These are phyloP conservation scores for Fragaria vesca DNA, from an alignment of 306 rosid species.

Conservation along the genomic window DNA sequence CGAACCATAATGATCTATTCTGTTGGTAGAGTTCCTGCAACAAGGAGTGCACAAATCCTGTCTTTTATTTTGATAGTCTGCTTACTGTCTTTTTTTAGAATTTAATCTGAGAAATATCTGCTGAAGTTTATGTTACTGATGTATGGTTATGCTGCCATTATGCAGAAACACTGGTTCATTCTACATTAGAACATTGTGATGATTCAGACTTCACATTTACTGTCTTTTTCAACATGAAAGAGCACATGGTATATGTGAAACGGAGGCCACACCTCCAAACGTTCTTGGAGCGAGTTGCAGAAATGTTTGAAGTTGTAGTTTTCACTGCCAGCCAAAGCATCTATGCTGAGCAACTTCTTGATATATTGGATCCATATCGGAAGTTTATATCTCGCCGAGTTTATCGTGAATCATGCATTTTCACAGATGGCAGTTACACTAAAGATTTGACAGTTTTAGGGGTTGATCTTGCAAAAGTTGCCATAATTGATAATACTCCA, in stretches of 20 bases:
- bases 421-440: conserved; percentile 86
- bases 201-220: conserved; percentile 83
- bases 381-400: conserved; percentile 72
- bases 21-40: neutral
- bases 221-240: conserved; percentile 87
- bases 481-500: conserved; percentile 91
- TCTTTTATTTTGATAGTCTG: conserved; percentile 8
- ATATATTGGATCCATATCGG: conserved; percentile 80
- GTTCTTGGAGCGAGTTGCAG: conserved; percentile 91
- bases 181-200: conserved; percentile 76
- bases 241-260: conserved; percentile 81
- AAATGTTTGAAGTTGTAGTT: conserved; percentile 87
- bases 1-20: neutral
- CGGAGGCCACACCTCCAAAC: conserved; percentile 80
- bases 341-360: conserved; percentile 90
- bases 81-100: neutral
- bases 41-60: neutral
- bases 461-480: conserved; percentile 85
- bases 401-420: conserved; percentile 90
- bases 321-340: conserved; percentile 99
- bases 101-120: conserved; percentile 5
- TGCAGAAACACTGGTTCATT: conserved; percentile 98
- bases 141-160: conserved; percentile 17
- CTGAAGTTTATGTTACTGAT: conserved; percentile 22
- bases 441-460: conserved; percentile 93